Base-by-base conservation (phyloP, 345 rosid genomes). In the Stellera chamaejasme region DNA sequence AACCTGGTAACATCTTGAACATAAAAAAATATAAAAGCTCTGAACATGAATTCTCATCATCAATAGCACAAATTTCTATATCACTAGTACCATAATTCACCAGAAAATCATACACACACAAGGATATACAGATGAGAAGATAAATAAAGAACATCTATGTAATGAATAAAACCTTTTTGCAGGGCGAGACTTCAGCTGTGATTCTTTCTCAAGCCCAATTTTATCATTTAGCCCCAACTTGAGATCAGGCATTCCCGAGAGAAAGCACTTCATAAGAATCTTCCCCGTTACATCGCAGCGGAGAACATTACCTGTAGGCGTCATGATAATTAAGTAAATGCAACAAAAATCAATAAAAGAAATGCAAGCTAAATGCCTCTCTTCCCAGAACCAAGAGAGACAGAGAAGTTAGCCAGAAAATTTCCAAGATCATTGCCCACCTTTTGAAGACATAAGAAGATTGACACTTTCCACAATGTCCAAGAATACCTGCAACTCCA, bases 231-330 rank as follows among this genome's bases (percentile, higher is more conserved):
- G 83, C 12, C 97, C 99, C 89, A 94, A 72, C 74, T 94, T 94
- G 77, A 94, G 65, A 80, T 94, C 99, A 72, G 97, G 99, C 99
- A 94, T 94, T 78, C 97, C 99, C 57, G 96, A 90, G 53, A 94
- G 93, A 72, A 94, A 90, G 72, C 99, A 93, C 78, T 93, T 94
- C 99, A 94, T 90, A 53, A 90, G 82, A 58, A 94, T 72, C 81
- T 94, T 94, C 51, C 99, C 97, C 13, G 95, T 90, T 63, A 90
- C 99, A 74, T 94, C 99, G 72, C 99, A 94, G 23, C 95, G 93
- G 27, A 94, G 78, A 49, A 90, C 97, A 16, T 82, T 87, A 53
- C 99, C 99, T 94, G 72, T 36, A 64, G 67, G 59, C 54, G 48
- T 50, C 46, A 71, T 48, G 50, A 69, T 54, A 36, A 12, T 72